Evolutionary conservation across 1,139 yeast genomes (phyloP), one percentile per base, ranked within the genome.

Genomic region (Blastobotrys persicus): DNA sequence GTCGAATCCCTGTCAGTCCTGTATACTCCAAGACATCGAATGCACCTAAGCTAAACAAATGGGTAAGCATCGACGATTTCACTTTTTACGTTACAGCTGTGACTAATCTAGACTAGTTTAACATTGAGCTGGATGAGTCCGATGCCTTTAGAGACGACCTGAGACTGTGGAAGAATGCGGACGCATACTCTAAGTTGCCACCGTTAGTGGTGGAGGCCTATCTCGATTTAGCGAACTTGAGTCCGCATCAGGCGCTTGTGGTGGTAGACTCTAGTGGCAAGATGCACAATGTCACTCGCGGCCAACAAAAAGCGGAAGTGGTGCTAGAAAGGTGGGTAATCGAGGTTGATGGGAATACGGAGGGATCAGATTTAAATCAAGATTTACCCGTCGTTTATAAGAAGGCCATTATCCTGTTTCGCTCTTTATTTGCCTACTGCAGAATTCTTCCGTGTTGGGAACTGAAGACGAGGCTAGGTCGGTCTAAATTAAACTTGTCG

Each of bases 281-380:
- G 50, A 56, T 70, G n/a, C 18, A 38, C 9, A 71, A 74, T 32
- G 81, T 80, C 12, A 72, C 63, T 13, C 75, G 73, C 50, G 80
- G 42, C 19, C 41, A 38, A 81, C 14, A 74, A 75, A 2, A 81
- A 77, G 61, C 84, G 83, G 98, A 91, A 66, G 79, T 92, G 14
- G 96, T 92, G 1, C 70, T 92, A 51, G 98, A 92, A 64, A 75
- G 98, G 52, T 92, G 98, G 98, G 73, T 88, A 20, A 72, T 92
- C 34, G 96, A 89, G 65, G 79, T 89, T 55, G 91, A 84, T 58
- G 59, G 18, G 33, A 41, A 68, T 83, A 57, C 75, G 87, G 79
- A 80, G 54, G 66, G 42, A 7, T 86, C 63, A 80, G 6, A 74
- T 81, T 45, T 63, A 83, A 35, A 13, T 12, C 28, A 23, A 9